Base-by-base conservation (phyloP, 2,329 filamentous ascomycete species). In the Zasmidium angulare region DNA sequence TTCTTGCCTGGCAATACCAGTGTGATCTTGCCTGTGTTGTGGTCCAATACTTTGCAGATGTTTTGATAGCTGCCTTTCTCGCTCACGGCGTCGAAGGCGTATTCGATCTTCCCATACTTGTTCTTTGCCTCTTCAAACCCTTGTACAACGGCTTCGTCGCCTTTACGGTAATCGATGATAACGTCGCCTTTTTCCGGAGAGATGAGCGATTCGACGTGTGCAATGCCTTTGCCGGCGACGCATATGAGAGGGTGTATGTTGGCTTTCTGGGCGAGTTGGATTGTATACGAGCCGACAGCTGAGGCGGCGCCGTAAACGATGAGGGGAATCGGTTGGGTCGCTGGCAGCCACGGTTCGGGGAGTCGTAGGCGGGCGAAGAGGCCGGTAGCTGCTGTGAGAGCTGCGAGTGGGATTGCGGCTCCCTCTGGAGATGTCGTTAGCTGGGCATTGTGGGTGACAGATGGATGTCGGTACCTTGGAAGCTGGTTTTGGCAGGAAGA, bases 161-260 rank as follows among this genome's bases (percentile, higher is more conserved):
- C 72, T 12, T 65, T 52, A 22, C 86, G 82, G 71, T 88, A 87
- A 74, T 88, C 85, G 58, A 88, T 69, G 21, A 88, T 74, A 0
- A 76, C 73, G 66, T 88, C 85, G 43, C 85, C 84, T 66, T 82
- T 83, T 53, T 69, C 71, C 10, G 70, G 69, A 66, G 85, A 81
- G 56, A 87, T 78, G 29, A 86, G 72, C 0, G 66, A 71, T 68
- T 82, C 75, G 2, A 87, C 83, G 63, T 82, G 82, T 1, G 77
- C 66, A 9, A 71, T 71, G 4, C 81, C 82, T 1, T 76, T 74
- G 6, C 86, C 86, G 0, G 85, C 84, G 7, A 88, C 77, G 60
- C 79, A 81, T 62, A 89, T 84, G 47, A 88, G 72, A 0, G 86
- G 86, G 70, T 87, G 84, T 61, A 88, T 83, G 68, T 84, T 83